These are phyloP conservation scores for Fusarium torulosum DNA, from an alignment of 2,329 filamentous ascomycete species.

Conservation along the genomic window DNA sequence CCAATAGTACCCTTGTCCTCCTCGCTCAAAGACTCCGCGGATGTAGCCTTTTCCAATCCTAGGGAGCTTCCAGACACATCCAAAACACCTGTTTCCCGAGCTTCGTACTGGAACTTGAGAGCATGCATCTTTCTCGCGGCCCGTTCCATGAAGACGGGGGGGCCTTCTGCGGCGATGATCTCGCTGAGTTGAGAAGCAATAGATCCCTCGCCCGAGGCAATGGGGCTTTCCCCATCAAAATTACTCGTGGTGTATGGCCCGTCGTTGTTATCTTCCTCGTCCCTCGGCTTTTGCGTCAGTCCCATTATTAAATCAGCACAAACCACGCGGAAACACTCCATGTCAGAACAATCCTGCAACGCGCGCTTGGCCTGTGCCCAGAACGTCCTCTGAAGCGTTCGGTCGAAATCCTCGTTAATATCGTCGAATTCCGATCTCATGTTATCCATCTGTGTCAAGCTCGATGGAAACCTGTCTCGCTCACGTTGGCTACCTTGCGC, in stretches of 20 bases:
- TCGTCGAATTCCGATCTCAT: conserved; percentile 46
- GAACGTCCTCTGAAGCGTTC: conserved; percentile 53
- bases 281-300: conserved; percentile 54
- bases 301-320: conserved; percentile 58
- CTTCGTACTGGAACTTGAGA: conserved; percentile 54
- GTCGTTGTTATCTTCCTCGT: conserved; percentile 43
- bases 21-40: conserved; percentile 43
- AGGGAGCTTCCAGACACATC: conserved; percentile 45
- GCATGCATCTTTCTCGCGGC: conserved; percentile 56
- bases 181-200: conserved; percentile 51
- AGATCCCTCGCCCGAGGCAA: conserved; percentile 41
- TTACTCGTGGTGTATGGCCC: conserved; percentile 25
- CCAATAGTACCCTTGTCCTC: conserved; percentile 61
- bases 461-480: conserved; percentile 45
- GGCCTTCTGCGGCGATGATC: conserved; percentile 48
- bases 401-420: conserved; percentile 54
- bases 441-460: conserved; percentile 40
- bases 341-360: conserved; percentile 53
- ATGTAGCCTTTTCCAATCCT: conserved; percentile 43
- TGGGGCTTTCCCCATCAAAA: conserved; percentile 39
- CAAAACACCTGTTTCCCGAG: conserved; percentile 46
- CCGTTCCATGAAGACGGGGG: conserved; percentile 52
- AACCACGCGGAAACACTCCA: conserved; percentile 57
- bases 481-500: conserved; percentile 48
- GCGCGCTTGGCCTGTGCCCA: conserved; percentile 56